These are phyloP conservation scores for Aureobasidium vineae DNA, from an alignment of 2,329 filamentous ascomycete genomes.

Conservation along the genomic window DNA sequence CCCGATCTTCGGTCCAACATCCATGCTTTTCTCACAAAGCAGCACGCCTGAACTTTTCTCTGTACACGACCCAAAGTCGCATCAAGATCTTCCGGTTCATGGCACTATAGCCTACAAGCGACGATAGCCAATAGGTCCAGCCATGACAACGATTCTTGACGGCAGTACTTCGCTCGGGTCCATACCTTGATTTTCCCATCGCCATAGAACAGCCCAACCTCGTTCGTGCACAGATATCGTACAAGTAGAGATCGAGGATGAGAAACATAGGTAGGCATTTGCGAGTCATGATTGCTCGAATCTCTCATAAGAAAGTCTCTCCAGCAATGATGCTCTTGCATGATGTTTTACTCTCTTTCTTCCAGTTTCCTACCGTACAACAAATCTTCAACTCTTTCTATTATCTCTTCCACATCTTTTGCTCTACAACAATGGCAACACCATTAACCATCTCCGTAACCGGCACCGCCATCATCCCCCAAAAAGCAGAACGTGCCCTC, in stretches of 20 bases:
- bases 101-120: not conserved
- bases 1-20: not conserved
- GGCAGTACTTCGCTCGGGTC: not conserved
- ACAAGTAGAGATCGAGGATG: not conserved
- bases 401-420: not conserved
- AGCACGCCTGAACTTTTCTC: not conserved
- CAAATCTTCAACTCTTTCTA: not conserved
- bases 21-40: slow-evolving; percentile 1
- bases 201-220: not conserved
- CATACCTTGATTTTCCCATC: not conserved
- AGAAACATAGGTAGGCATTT: not conserved
- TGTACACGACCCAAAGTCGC: not conserved
- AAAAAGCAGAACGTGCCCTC: slow-evolving; percentile 1
- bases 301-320: not conserved
- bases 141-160: not conserved
- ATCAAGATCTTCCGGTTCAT: not conserved
- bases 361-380: not conserved
- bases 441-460: slow-evolving; percentile 13
- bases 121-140: no score
- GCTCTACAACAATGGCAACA: not conserved
- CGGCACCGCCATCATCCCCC: slow-evolving; percentile 1
- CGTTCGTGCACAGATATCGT: not conserved
- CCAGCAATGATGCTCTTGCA: no score
- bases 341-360: no score
- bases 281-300: not conserved